Base-by-base conservation (phyloP, 164 flowering plant genomes). In the Dillenia suffruticosa region DNA sequence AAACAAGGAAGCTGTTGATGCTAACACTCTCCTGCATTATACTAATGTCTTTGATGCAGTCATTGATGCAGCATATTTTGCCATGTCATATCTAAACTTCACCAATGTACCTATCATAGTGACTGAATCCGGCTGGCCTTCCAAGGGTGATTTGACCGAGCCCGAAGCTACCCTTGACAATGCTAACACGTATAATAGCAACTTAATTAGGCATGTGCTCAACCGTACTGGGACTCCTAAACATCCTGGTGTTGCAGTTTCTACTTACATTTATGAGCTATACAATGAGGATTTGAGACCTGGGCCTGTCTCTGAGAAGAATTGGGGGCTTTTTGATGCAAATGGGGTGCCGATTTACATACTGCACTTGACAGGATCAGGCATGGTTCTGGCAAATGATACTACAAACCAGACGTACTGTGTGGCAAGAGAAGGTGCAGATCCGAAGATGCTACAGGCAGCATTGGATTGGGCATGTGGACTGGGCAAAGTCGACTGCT, bases 401-500 rank as follows among this genome's bases (percentile, higher is more conserved):
- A 88, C 96, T 0, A 86, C 98, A n/a, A 84, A 87, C 63, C 86
- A 86, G 58, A 86, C 96, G 0, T 90, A 71, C 43, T 92, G 98
- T 69, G 75, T 79, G 15, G 87, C 91, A 1, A 84, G 66, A 73
- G 82, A 76, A 14, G 84, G 83, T 57, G 80, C 86, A 17, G 96
- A 92, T 61, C 57, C 49, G 6, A 92, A 90, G 81, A 75, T 88
- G 93, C 65, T 87, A 56, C 98, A 89, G 76, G 96, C 96, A 1
- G 98, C 86, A 1, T 60, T 87, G 48, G 96, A 89, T 70, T 92
- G 98, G 96, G 96, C 98, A 11, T 92, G 97, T 76, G 97, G 97
- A 44, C 90, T 92, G 9, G 97, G 96, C 45, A 87, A 84, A 68
- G 97, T 87, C 40, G 78, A 92, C 57, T 92, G 98, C 73, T 77